Conservation (phyloP, 2,329 filamentous ascomycete species). For the Xylaria digitata region DNA sequence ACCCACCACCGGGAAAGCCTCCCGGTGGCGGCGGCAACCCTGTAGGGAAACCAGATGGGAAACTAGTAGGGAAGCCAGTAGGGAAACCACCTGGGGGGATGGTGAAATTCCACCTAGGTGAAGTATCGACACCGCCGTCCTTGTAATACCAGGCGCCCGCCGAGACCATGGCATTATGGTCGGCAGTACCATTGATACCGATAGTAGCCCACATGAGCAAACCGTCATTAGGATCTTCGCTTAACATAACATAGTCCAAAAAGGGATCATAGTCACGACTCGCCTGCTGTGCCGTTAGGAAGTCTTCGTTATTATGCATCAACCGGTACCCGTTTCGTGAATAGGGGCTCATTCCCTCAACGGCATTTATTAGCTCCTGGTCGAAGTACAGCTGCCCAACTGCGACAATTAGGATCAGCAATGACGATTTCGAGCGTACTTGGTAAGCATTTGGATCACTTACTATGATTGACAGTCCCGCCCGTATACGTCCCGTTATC, state of each 20-base stretch:
- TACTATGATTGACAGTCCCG: constrained; percentile 61
- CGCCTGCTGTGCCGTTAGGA: constrained; percentile 57
- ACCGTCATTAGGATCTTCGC: constrained; percentile 62
- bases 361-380: constrained; percentile 61
- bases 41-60: constrained; percentile 32
- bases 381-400: constrained; percentile 71
- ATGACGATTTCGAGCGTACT: not conserved
- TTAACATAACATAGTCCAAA: constrained; percentile 66
- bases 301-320: constrained; percentile 63
- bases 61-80: constrained; percentile 28
- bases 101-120: constrained; percentile 38
- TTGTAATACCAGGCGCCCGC: constrained; percentile 42
- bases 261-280: constrained; percentile 56
- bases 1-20: constrained; percentile 33
- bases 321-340: constrained; percentile 54
- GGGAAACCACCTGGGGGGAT: constrained; percentile 35
- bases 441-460: not conserved
- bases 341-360: constrained; percentile 63
- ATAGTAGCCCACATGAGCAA: constrained; percentile 64
- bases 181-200: constrained; percentile 57
- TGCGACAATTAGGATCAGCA: constrained; percentile 9
- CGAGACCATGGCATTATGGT: constrained; percentile 37
- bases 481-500: constrained; percentile 63
- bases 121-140: constrained; percentile 42
- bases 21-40: constrained; percentile 17